Evolutionary conservation across 768 basidiomycete species (phyloP), one percentile per base, ranked within the genome.

Genomic region (Lanmaoa rubissima): DNA sequence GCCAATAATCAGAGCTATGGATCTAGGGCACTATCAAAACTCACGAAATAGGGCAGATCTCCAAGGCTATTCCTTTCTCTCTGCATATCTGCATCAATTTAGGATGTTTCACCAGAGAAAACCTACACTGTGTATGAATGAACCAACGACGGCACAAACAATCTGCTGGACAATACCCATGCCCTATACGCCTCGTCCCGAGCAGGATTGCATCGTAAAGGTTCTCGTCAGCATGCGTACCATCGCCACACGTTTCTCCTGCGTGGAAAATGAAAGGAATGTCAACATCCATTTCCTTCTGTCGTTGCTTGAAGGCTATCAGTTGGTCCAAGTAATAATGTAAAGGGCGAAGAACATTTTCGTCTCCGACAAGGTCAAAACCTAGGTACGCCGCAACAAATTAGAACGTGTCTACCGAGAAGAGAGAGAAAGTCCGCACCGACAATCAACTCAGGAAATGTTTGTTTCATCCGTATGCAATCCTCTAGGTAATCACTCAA

Each of bases 11-110:
- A 57, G 54, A 43, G 21, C 19, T 38, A 21, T 35, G 55, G 11
- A 44, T 28, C 8, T 35, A 35, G 16, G 24, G 32, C 16, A 31
- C 11, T 12, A 24, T 26, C 47, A 53, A 51, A 54, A 78, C 86
- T 55, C 72, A 90, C 88, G 88, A 92, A 58, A 92, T 89, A 2
- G 90, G 89, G 66, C 90, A 91, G 24, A 90, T 79, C 72, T 92
- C 90, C 19, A 91, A 65, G 1, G 84, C 79, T 58, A 92, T 87
- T 5, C 75, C 76, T 51, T 75, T 76, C 60, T 88, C 80, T 44
- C 80, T 76, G 69, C 89, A 90, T 8, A 81, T 78, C 40, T 86
- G 74, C 72, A 92, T 82, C 32, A 92, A 73, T 60, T 81, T 82
- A 1, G 88, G 89, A 65, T 92, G 90, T 65, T 89, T 91, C 35